A percentile compares a stretch with the other conserved stretches of the same genome.
phyloP scores from a whole-genome alignment of 257 asterid species.

The Haberlea rhodopensis region DNA sequence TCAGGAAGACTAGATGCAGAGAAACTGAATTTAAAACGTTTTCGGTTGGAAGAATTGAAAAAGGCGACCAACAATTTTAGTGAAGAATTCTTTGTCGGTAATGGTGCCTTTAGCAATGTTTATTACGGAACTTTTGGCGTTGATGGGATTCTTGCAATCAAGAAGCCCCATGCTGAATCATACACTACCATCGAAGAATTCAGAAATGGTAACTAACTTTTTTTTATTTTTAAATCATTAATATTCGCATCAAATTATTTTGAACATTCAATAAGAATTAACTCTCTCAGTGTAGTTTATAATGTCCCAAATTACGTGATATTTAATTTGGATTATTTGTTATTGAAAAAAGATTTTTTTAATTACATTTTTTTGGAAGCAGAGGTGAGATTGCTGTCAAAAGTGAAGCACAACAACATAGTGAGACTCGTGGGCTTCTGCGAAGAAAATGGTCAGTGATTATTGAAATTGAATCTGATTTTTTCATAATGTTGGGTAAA shows the following conservation, averaged over 20 bases:
- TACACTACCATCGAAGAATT: conserved; percentile 62
- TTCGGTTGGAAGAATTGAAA: conserved; percentile 47
- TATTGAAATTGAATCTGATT: neutral
- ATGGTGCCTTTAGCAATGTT: conserved; percentile 71
- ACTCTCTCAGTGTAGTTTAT: too few species aligned
- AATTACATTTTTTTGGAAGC: conserved; percentile 16
- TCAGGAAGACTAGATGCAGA: conserved; percentile 45
- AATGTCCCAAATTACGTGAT: too few species aligned
- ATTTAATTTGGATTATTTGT: too few species aligned
- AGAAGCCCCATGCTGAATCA: conserved; percentile 54
- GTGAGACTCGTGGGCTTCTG: conserved; percentile 73
- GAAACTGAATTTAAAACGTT: conserved; percentile 42
- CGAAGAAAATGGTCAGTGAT: conserved; percentile 45
- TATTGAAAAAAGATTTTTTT: neutral
- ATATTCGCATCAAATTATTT: too few species aligned
- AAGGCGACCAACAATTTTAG: conserved; percentile 74
- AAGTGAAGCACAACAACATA: conserved; percentile 66
- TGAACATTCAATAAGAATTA: too few species aligned
- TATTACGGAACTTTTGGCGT: conserved; percentile 52
- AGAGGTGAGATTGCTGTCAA: conserved; percentile 69
- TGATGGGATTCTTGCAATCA: conserved; percentile 54
- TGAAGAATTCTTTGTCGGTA: conserved; percentile 49
- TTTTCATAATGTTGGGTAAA: neutral
- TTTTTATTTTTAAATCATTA: neutral
- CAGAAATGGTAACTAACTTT: conserved; percentile 47